phyloP scores from a whole-genome alignment of 345 rosid genomes.

The Arabidopsis arenosa region DNA sequence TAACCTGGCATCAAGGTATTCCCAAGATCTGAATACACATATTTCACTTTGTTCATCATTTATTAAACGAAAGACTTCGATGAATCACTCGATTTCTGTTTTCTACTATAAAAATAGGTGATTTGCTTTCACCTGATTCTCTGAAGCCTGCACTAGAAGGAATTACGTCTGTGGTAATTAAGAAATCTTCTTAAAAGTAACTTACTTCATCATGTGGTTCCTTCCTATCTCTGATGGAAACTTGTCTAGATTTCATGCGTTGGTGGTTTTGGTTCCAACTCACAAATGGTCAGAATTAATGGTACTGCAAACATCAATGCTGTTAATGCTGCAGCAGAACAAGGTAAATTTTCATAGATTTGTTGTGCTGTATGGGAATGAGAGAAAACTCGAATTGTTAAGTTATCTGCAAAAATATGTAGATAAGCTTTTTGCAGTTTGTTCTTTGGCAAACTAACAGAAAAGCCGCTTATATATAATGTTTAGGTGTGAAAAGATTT shows the following conservation, averaged over 20 bases:
- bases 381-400: neutral
- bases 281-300: constrained; percentile 59
- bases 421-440: neutral
- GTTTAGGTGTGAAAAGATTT: constrained; percentile 63
- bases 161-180: constrained; percentile 61
- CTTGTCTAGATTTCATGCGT: constrained; percentile 61
- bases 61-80: neutral
- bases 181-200: constrained; percentile 1
- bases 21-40: neutral
- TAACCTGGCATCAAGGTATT: constrained; percentile 66
- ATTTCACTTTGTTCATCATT: neutral
- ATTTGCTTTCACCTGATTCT: constrained; percentile 62
- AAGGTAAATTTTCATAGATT: constrained; percentile 43
- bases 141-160: constrained; percentile 58
- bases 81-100: neutral
- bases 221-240: constrained; percentile 3
- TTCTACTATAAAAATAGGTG: constrained; percentile 47
- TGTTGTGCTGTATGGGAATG: constrained; percentile 1
- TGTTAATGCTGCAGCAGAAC: constrained; percentile 58
- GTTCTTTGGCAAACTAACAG: constrained; percentile 1
- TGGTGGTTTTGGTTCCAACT: constrained; percentile 67
- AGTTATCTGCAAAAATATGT: neutral
- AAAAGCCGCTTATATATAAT: neutral
- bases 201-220: neutral
- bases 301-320: constrained; percentile 70